Evolutionary conservation across 257 asterid species (phyloP), one percentile per base, ranked within the genome.

Genomic region (Hygrophila difformis): DNA sequence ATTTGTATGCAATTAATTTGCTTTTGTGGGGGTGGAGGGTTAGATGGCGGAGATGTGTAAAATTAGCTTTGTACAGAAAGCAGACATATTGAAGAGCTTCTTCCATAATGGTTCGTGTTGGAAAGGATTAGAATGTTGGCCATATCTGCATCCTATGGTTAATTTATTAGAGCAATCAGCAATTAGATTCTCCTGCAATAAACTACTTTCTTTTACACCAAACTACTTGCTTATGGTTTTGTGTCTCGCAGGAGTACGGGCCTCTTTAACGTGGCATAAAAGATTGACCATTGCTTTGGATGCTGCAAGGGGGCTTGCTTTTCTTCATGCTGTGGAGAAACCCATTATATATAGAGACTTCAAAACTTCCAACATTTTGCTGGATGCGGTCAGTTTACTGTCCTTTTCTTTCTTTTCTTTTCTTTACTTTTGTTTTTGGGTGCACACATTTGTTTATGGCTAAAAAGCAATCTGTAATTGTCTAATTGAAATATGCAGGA

Each of bases 241-340:
- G 40, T 44, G 69, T 67, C 43, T 39, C 47, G 42, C 45, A 89
- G 97, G 84, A 72, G 87, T 84, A 47, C 82, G 78, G 13, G 66
- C 74, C 42, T 58, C 84, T 49, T 68, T 89, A 52, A 57, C 96
- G 40, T 89, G 94, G 94, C 71, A 69, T 34, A 72, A 67, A 48
- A 74, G 97, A 64, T 57, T 89, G 80, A 82, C 65, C 65, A 78
- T 89, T 62, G 97, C 97, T 49, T 55, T 89, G 76, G 94, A 84
- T 74, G 81, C 89, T 59, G 97, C 96, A 49, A 84, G 56, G 69
- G 97, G 97, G 65, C 96, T 89, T 49, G 98, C 96, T 68, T 79
- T 75, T 75, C 98, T 89, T 71, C 98, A 89, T 61, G 89, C 72
- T 19, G 91, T 84, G 45, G 98, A 85, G 55, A 73, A 72, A 60